phyloP scores from a whole-genome alignment of 768 basidiomycete species.

The Phanerochaete carnosa region DNA sequence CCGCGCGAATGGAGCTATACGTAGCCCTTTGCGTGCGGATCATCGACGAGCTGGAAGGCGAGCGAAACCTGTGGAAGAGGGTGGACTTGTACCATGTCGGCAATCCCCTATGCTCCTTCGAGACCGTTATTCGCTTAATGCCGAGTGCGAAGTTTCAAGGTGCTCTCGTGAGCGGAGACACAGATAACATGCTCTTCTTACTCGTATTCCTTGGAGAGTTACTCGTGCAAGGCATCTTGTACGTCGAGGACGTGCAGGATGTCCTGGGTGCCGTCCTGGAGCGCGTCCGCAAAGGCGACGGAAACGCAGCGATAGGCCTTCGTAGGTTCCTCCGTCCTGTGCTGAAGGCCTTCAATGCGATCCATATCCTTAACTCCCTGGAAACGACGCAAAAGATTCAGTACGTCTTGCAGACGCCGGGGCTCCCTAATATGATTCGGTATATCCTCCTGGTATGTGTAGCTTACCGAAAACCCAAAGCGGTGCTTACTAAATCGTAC shows the following conservation, averaged over 20 bases:
- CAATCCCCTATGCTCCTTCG: constrained; percentile 16
- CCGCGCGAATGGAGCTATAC: constrained; percentile 48
- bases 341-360: constrained; percentile 17
- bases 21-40: constrained; percentile 48
- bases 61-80: constrained; percentile 22
- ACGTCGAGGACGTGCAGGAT: constrained; percentile 19
- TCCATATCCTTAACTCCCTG: constrained; percentile 17
- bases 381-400: constrained; percentile 13
- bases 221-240: constrained; percentile 20
- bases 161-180: neutral
- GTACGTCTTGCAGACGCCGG: constrained; percentile 19
- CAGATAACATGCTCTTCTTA: constrained; percentile 1
- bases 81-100: constrained; percentile 20
- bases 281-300: constrained; percentile 12
- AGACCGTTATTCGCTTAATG: constrained; percentile 9
- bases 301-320: constrained; percentile 14
- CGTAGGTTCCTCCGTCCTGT: constrained; percentile 20
- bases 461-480: neutral
- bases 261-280: constrained; percentile 17
- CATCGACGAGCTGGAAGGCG: constrained; percentile 38
- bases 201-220: constrained; percentile 21
- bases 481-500: neutral
- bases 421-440: constrained; percentile 18
- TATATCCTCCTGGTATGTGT: constrained; percentile 23
- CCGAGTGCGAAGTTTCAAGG: constrained; percentile 11